These are phyloP conservation scores for Penstemon eatonii DNA, from an alignment of 257 asterid species.

Conservation along the genomic window DNA sequence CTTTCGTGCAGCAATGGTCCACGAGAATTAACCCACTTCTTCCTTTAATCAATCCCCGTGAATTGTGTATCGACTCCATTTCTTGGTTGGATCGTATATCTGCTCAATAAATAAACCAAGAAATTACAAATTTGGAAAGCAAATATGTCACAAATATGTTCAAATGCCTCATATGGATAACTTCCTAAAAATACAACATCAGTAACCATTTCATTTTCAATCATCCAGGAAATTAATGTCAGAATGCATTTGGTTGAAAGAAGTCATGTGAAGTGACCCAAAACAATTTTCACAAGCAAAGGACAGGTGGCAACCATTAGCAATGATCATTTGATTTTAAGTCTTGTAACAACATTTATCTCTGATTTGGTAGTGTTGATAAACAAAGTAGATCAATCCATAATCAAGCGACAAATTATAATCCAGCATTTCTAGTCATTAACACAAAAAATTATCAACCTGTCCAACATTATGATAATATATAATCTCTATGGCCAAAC, in stretches of 20 bases:
- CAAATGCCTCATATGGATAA: not conserved
- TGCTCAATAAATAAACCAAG: conserved; percentile 36
- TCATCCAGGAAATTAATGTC: not conserved
- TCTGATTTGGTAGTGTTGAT: not conserved
- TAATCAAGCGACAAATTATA: not conserved
- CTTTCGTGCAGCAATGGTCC: not conserved
- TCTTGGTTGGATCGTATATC: conserved; percentile 94
- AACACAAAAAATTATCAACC: too few relatives aligned
- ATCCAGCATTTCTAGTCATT: not conserved
- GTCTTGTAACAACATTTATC: too few relatives aligned
- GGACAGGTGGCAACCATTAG: not conserved
- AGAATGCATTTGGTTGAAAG: not conserved
- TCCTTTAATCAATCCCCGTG: conserved; percentile 70
- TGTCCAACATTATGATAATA: too few relatives aligned
- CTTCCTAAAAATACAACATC: not conserved
- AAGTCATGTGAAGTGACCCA: not conserved
- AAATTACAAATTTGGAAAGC: not conserved
- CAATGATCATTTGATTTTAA: too few relatives aligned
- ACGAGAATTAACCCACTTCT: not conserved
- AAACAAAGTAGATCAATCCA: not conserved
- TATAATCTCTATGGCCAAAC: too few relatives aligned
- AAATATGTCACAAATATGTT: not conserved
- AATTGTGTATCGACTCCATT: conserved; percentile 91
- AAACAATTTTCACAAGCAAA: not conserved
- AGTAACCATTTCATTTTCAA: not conserved